Evolutionary conservation across 768 basidiomycete species (phyloP).

Genomic region (Pisolithus microcarpus): DNA sequence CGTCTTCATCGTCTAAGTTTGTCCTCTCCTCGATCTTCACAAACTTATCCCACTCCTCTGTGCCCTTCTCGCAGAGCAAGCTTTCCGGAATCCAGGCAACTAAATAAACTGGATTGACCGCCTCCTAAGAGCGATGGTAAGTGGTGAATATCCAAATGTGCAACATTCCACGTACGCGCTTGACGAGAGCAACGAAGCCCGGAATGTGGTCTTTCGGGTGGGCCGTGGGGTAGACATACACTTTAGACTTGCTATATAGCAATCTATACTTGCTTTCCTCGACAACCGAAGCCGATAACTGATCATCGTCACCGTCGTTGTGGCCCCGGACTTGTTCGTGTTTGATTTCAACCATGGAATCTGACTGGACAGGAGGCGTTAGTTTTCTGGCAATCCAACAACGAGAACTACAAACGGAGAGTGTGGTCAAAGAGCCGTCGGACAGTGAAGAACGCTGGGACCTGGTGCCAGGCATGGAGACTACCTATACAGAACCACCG

Average conservation of each 20-base stretch:
- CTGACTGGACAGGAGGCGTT: constrained; percentile 27
- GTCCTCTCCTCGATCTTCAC: constrained; percentile 71
- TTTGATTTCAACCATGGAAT: constrained; percentile 75
- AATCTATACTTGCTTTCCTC: constrained; percentile 64
- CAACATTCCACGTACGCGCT: constrained; percentile 51
- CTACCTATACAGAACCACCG: neutral
- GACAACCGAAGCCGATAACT: constrained; percentile 19
- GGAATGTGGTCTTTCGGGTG: constrained; percentile 90
- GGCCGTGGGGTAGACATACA: constrained; percentile 91
- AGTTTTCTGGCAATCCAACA: neutral
- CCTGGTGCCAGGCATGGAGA: constrained; percentile 14
- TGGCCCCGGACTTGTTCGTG: constrained; percentile 23
- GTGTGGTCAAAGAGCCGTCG: constrained; percentile 40
- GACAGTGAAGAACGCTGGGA: constrained; percentile 29
- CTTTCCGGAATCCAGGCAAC: constrained; percentile 93
- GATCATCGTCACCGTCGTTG: constrained; percentile 10
- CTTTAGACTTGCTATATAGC: constrained; percentile 88
- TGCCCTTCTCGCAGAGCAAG: constrained; percentile 73
- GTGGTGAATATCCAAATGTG: constrained; percentile 2
- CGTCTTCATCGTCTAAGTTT: constrained; percentile 55
- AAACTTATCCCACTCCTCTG: constrained; percentile 86
- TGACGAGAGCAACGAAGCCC: constrained; percentile 88
- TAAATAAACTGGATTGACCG: constrained; percentile 65
- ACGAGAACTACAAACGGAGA: constrained; percentile 35
- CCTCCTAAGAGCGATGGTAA: constrained; percentile 45